Evolutionary conservation across 2,329 filamentous ascomycete species (phyloP).

Genomic region (Lasiodiplodia sp.): DNA sequence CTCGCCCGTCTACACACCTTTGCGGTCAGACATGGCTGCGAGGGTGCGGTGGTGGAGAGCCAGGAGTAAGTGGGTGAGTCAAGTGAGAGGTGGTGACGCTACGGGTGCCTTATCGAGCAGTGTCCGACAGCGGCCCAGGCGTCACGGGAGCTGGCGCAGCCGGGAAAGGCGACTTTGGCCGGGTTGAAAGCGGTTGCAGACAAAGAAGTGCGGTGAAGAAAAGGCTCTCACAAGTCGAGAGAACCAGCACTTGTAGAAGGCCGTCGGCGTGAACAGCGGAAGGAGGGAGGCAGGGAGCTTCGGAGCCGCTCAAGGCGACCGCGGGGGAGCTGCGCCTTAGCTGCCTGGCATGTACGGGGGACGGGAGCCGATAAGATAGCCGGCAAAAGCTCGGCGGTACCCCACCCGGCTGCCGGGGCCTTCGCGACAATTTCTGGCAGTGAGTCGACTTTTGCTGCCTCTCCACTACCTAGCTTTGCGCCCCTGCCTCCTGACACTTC

Average conservation of each 20-base stretch:
- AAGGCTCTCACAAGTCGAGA: background rate
- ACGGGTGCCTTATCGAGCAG: slow-evolving; percentile 23
- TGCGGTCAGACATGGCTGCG: slow-evolving; percentile 23
- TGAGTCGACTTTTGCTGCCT: slow-evolving; percentile 20
- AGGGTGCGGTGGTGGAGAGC: slow-evolving; percentile 8
- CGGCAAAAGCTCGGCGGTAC: slow-evolving; percentile 10
- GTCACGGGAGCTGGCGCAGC: background rate
- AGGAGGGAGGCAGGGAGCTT: slow-evolving; percentile 12
- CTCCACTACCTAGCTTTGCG: background rate
- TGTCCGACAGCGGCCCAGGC: slow-evolving; percentile 24
- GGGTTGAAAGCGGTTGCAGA: slow-evolving; percentile 1
- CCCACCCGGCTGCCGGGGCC: slow-evolving; percentile 9
- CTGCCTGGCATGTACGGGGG: slow-evolving; percentile 12
- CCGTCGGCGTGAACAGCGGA: background rate
- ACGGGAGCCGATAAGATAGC: slow-evolving; percentile 25
- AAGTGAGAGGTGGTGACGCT: slow-evolving; percentile 26
- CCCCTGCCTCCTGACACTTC: background rate
- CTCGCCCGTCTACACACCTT: slow-evolving; percentile 33
- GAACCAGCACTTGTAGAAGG: slow-evolving; percentile 1
- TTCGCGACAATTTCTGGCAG: slow-evolving; percentile 24
- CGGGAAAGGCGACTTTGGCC: background rate
- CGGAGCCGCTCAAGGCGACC: slow-evolving; percentile 10
- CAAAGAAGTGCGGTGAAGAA: slow-evolving; percentile 1
- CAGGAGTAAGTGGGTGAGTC: slow-evolving; percentile 14
- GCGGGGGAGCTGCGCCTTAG: slow-evolving; percentile 28